A percentile compares a stretch with the other conserved stretches of the same genome.
phyloP scores from a whole-genome alignment of 2,329 filamentous ascomycete species.

The Colletotrichum sp. region DNA sequence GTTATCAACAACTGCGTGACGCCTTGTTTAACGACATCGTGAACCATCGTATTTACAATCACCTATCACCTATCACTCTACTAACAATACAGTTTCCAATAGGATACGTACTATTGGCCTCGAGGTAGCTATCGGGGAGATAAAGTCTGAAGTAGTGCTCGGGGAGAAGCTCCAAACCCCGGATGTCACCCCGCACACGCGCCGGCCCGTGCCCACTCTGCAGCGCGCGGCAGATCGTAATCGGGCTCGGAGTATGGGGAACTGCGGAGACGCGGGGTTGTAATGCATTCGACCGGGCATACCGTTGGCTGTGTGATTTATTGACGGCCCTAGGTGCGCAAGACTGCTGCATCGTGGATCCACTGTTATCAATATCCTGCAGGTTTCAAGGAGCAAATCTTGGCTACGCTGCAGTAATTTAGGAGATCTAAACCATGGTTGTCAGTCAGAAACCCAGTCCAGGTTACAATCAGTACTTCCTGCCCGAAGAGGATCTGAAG shows the following conservation, averaged over 20 bases:
- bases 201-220: neutral
- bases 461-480: constrained; percentile 19
- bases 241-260: neutral
- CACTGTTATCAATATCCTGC: neutral
- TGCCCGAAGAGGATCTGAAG: constrained; percentile 12
- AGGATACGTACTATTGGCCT: neutral
- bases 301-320: neutral
- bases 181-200: neutral
- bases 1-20: neutral
- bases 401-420: neutral
- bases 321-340: neutral
- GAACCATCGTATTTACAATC: neutral
- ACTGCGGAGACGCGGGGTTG: neutral
- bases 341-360: neutral
- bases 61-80: neutral
- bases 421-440: neutral
- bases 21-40: neutral
- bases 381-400: neutral
- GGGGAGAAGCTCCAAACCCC: constrained; percentile 9
- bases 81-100: neutral
- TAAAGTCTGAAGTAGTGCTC: neutral
- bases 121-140: neutral
- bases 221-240: neutral
- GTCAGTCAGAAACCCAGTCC: neutral
- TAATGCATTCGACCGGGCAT: neutral